Evolutionary conservation across 2,329 filamentous ascomycete species (phyloP).

Genomic region (Ophiocordyceps robertsii): DNA sequence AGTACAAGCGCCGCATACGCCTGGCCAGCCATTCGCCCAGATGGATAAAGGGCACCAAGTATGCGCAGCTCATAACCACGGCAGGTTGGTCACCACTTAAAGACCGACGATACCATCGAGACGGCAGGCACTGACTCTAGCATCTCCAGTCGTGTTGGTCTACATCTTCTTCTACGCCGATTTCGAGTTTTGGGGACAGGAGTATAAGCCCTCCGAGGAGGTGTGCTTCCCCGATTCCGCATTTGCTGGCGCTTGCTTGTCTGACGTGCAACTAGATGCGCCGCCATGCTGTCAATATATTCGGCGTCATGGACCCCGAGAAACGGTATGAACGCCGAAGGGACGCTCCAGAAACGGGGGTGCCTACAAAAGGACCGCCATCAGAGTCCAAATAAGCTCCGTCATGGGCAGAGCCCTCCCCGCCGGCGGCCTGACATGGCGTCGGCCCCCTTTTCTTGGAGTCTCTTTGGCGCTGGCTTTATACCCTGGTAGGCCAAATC

Average conservation of each 20-base stretch:
- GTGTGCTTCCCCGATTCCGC: constrained; percentile 8
- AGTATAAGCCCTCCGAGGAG: constrained; percentile 29
- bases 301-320: constrained; percentile 25
- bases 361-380: constrained; percentile 11
- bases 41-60: constrained; percentile 51
- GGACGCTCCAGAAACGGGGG: constrained; percentile 7
- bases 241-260: neutral
- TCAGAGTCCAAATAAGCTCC: constrained; percentile 13
- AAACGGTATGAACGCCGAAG: constrained; percentile 27
- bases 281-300: constrained; percentile 22
- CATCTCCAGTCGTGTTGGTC: constrained; percentile 19
- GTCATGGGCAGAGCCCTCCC: constrained; percentile 1
- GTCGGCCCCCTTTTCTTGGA: neutral
- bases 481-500: neutral
- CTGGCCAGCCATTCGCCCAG: constrained; percentile 46
- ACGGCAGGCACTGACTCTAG: neutral
- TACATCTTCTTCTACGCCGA: constrained; percentile 28
- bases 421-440: neutral
- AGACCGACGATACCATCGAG: neutral
- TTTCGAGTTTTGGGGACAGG: constrained; percentile 28
- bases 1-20: constrained; percentile 57
- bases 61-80: constrained; percentile 48
- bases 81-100: constrained; percentile 29
- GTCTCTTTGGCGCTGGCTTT: neutral
- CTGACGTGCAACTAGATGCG: constrained; percentile 17